These are phyloP conservation scores for Thielaviopsis ethacetica DNA, from an alignment of 2,329 filamentous ascomycete genomes.

Conservation along the genomic window DNA sequence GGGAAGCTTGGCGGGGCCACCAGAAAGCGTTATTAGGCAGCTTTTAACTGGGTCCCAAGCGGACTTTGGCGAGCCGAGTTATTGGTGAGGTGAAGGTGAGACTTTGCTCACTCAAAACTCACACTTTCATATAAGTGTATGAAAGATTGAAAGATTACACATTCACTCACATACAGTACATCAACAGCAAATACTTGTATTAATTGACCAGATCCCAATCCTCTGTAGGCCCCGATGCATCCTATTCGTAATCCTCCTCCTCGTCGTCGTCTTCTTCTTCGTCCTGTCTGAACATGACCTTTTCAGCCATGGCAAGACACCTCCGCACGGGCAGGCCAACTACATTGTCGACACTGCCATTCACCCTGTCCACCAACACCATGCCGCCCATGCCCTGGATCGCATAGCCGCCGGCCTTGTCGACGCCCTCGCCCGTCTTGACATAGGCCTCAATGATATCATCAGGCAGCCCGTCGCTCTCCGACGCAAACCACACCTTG, in stretches of 20 bases:
- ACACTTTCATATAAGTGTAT: no score
- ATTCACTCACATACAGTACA: no score
- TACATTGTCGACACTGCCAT: constrained; percentile 86
- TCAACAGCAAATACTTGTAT: no score
- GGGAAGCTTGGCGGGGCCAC: no score
- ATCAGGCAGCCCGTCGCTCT: constrained; percentile 44
- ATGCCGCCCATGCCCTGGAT: constrained; percentile 80
- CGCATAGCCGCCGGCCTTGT: constrained; percentile 93
- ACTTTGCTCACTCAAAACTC: no score
- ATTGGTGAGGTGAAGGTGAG: background rate
- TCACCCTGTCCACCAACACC: constrained; percentile 73
- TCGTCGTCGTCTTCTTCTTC: constrained; percentile 34
- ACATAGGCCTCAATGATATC: constrained; percentile 70
- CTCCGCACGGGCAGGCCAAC: constrained; percentile 73
- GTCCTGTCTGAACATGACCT: constrained; percentile 62
- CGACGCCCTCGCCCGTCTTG: constrained; percentile 73
- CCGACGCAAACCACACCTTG: constrained; percentile 66
- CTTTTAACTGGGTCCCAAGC: no score
- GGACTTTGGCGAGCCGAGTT: no score
- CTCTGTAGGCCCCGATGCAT: no score
- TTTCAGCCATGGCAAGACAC: constrained; percentile 70
- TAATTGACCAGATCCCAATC: no score
- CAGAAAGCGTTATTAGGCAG: no score
- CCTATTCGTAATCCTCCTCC: background rate
- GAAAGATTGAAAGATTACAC: no score